phyloP scores from a whole-genome alignment of 768 basidiomycete genomes.

The Leccinellum luteum region DNA sequence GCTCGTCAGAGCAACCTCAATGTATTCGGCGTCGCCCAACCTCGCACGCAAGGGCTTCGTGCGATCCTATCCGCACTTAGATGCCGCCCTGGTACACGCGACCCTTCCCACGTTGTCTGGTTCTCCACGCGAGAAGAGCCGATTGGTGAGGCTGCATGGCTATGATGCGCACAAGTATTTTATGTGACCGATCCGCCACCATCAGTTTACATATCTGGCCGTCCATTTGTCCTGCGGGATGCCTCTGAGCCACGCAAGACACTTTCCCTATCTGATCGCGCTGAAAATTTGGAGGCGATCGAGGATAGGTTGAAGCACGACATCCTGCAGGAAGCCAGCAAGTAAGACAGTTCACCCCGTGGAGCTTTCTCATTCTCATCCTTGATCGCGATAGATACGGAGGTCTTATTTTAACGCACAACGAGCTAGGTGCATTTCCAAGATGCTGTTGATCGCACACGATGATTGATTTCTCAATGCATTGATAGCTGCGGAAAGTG shows the following conservation, averaged over 20 bases:
- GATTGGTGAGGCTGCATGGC: slow-evolving; percentile 54
- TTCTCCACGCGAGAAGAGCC: slow-evolving; percentile 97
- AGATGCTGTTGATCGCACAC: not conserved
- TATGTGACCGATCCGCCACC: not conserved
- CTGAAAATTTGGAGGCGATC: slow-evolving; percentile 92
- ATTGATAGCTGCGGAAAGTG: slow-evolving; percentile 48
- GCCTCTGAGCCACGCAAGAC: slow-evolving; percentile 78
- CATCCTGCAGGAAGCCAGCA: slow-evolving; percentile 79
- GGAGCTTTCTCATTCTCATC: slow-evolving; percentile 5
- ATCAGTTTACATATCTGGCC: slow-evolving; percentile 78
- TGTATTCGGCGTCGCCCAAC: slow-evolving; percentile 95
- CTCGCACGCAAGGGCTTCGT: slow-evolving; percentile 85
- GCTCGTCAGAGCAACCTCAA: slow-evolving; percentile 77
- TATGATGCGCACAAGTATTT: not conserved
- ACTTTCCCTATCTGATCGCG: slow-evolving; percentile 83
- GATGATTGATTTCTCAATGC: slow-evolving; percentile 4
- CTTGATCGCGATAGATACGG: slow-evolving; percentile 59
- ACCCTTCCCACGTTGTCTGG: slow-evolving; percentile 84
- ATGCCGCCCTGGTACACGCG: slow-evolving; percentile 60
- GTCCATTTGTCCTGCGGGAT: slow-evolving; percentile 91
- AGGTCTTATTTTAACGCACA: slow-evolving; percentile 89
- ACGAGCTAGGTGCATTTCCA: slow-evolving; percentile 69
- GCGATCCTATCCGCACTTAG: slow-evolving; percentile 85
- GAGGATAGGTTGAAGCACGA: slow-evolving; percentile 87
- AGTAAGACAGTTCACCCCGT: slow-evolving; percentile 37